A percentile compares a stretch with the other conserved stretches of the same genome.
Evolutionary conservation across 2,329 filamentous ascomycete species (phyloP).

Genomic region (Didymosphaeria variabile): DNA sequence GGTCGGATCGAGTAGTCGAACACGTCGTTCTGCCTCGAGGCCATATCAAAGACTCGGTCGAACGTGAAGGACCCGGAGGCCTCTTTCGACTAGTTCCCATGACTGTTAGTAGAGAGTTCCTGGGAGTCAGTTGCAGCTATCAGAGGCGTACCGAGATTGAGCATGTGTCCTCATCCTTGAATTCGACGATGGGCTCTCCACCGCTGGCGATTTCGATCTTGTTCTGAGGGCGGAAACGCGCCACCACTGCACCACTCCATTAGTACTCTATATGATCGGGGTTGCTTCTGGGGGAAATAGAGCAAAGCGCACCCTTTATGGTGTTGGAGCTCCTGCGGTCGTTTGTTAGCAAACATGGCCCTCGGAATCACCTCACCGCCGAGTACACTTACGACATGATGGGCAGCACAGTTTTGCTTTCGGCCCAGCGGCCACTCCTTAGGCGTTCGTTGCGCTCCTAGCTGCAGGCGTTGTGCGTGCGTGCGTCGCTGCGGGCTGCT

Average conservation of each 20-base stretch:
- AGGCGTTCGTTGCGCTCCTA: conserved; percentile 25
- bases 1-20: conserved; percentile 97
- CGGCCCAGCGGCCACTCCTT: conserved; percentile 47
- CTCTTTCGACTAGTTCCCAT: conserved; percentile 73
- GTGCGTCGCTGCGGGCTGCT: conserved; percentile 38
- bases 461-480: conserved; percentile 24
- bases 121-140: background rate
- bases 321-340: conserved; percentile 53
- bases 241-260: conserved; percentile 73
- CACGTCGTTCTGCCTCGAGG: conserved; percentile 87
- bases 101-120: conserved; percentile 23
- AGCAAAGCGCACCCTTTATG: conserved; percentile 54
- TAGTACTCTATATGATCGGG: conserved; percentile 27
- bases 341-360: conserved; percentile 53
- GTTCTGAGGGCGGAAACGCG: conserved; percentile 97
- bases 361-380: conserved; percentile 16
- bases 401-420: conserved; percentile 37
- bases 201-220: conserved; percentile 89
- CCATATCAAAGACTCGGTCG: conserved; percentile 96
- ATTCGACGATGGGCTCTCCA: conserved; percentile 89
- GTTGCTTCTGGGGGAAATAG: background rate
- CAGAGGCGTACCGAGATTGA: conserved; percentile 73
- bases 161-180: conserved; percentile 90
- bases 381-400: conserved; percentile 50
- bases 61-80: conserved; percentile 87